Evolutionary conservation across 192 early-diverging fungal species (phyloP), one percentile per base, ranked within the genome.

Genomic region (Cetraspora pellucida): DNA sequence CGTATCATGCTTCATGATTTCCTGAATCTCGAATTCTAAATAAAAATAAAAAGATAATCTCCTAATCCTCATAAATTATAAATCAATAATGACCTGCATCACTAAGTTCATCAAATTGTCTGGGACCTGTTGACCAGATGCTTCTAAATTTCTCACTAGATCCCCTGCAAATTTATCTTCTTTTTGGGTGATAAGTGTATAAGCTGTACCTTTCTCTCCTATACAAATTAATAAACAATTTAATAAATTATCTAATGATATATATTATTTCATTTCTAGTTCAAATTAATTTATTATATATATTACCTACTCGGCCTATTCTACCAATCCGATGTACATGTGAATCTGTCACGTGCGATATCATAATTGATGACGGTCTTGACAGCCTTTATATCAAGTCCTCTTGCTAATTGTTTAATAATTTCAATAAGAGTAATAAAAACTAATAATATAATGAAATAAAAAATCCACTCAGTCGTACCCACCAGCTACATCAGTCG

Each of bases 301-400:
- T 31, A 61, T 21, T 61, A 74, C 74, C 91, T 54, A 90, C 91
- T 70, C 91, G 82, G 50, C 91, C 91, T 10, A 90, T 92, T 64
- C 91, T 83, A 30, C 91, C 91, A 25, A 92, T 84, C 49, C 91
- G 92, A 78, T 95, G 94, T 4, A 92, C 88, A 85, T 95, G 93
- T 0, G 90, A 87, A 80, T 95, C 93, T 67, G 77, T 95, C 94
- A 27, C 89, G 81, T 10, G 94, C 91, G 28, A 90, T 81, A 77
- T 95, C 93, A 79, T 90, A 95, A 81, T 95, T 94, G 74, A 95
- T 81, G 9, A 95, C 94, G 1, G 84, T 93, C 31, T 87, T 84
- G 17, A 95, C 83, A 0, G 83, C 64, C 65, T 92, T 92, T 72
- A 95, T 93, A 78, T 95, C 94, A 25, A 95, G 83, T 50, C 94